Evolutionary conservation across 768 basidiomycete species (phyloP), one percentile per base, ranked within the genome.

Genomic region (Pleurotus tuber-regium): DNA sequence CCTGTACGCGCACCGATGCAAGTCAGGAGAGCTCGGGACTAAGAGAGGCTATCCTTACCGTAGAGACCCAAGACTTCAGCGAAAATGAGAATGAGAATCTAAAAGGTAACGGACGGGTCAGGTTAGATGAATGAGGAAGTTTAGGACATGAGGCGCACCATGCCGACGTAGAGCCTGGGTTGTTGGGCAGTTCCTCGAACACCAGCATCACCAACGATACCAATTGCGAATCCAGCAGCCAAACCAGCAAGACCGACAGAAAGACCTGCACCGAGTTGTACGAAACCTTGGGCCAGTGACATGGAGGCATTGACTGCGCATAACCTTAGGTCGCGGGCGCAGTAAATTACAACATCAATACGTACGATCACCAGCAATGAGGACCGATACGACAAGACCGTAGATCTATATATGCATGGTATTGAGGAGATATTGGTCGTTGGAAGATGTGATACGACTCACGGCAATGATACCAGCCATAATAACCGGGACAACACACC

Each of bases 401-500:
- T 99, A 98, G 61, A 92, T 93, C 94, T 92, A 59, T 19, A 24
- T 31, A 43, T 43, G 25, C 16, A 16, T 25, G 9, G 21, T 23
- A 7, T 42, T 3, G 23, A 16, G 25, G 16, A 38, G 55, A 38
- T 44, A 43, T 44, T 14, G 41, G 23, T 11, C 31, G 50, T n/a
- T 53, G 16, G 8, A 39, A 18, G 19, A 29, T 7, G 50, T 30
- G 11, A 23, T 31, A 25, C 35, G 28, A 85, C 92, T 59, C 60
- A 98, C 96, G 68, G 91, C 96, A 74, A 98, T 97, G 76, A 98
- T 98, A 93, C 96, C 96, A 79, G 96, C 96, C 96, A 98, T 98
- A 72, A 99, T 89, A 68, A 98, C 94, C 40, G 95, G 95, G 47
- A 98, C 84, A 58, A 89, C 87, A 82, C 89, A 95, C 78, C 87